These are phyloP conservation scores for Nakaseomyces nivariensis DNA, from an alignment of 1,139 yeast genomes.

Conservation along the genomic window DNA sequence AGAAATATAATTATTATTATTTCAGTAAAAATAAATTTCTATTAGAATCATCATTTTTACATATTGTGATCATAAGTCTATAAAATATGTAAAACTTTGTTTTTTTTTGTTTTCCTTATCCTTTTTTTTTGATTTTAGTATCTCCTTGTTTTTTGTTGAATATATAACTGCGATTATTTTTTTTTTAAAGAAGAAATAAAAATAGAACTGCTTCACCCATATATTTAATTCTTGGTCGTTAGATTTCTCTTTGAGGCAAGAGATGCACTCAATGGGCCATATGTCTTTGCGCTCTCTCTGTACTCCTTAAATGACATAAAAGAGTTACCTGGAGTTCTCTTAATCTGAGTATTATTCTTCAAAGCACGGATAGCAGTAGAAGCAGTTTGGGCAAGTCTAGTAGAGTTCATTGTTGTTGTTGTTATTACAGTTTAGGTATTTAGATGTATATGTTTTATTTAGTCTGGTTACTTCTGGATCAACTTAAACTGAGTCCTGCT, in stretches of 20 bases:
- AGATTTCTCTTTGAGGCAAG: slow-evolving; percentile 16
- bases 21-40: too few relatives aligned
- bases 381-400: slow-evolving; percentile 3
- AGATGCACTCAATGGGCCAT: slow-evolving; percentile 24
- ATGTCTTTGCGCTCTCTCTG: slow-evolving; percentile 22
- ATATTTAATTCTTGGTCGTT: slow-evolving; percentile 7
- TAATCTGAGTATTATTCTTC: slow-evolving; percentile 3
- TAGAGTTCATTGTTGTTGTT: background rate
- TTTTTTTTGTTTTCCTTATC: background rate
- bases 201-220: too few relatives aligned
- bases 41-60: too few relatives aligned
- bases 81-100: too few relatives aligned
- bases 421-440: background rate
- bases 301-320: slow-evolving; percentile 21
- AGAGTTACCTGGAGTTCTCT: slow-evolving; percentile 19
- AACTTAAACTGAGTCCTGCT: too few relatives aligned
- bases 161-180: background rate
- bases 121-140: background rate
- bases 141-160: background rate
- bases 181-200: background rate
- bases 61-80: too few relatives aligned
- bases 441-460: too few relatives aligned
- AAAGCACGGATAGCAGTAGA: background rate
- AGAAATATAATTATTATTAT: too few relatives aligned
- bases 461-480: too few relatives aligned